Evolutionary conservation across 192 early-diverging fungal species (phyloP).

Genomic region (Phlyctochytrium planicorne): DNA sequence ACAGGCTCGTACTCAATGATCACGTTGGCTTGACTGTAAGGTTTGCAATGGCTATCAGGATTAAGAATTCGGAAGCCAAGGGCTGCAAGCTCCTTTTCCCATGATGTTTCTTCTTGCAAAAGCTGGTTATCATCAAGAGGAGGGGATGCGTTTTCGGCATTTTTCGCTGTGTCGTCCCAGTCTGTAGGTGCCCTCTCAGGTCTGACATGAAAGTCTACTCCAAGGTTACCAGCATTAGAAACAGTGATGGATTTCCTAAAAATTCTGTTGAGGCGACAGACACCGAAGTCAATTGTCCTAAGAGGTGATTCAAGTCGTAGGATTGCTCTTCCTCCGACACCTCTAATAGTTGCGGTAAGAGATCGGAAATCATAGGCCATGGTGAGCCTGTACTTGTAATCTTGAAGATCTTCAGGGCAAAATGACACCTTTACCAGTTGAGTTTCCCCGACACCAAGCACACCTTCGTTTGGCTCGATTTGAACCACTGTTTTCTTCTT

Average conservation of each 20-base stretch:
- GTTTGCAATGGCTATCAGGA: constrained; percentile 49
- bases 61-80: constrained; percentile 43
- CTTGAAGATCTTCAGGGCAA: constrained; percentile 44
- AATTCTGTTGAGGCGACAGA: constrained; percentile 47
- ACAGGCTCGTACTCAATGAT: constrained; percentile 47
- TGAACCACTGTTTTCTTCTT: constrained; percentile 13
- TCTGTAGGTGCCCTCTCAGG: constrained; percentile 47
- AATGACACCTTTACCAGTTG: constrained; percentile 43
- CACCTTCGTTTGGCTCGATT: constrained; percentile 31
- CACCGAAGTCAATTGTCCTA: constrained; percentile 52
- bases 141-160: not conserved
- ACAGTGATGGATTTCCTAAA: constrained; percentile 52
- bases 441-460: constrained; percentile 43
- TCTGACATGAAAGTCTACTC: constrained; percentile 49
- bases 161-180: constrained; percentile 30
- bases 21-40: constrained; percentile 39
- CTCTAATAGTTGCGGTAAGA: constrained; percentile 35
- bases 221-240: constrained; percentile 55
- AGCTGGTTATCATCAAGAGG: too few species aligned
- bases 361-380: constrained; percentile 53
- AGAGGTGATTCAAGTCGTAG: constrained; percentile 47
- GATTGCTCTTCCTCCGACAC: constrained; percentile 49
- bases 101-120: constrained; percentile 24
- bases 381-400: constrained; percentile 46
- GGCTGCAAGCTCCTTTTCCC: constrained; percentile 32